Base-by-base conservation (phyloP, 2,329 filamentous ascomycete species). In the Ascochyta pisi region DNA sequence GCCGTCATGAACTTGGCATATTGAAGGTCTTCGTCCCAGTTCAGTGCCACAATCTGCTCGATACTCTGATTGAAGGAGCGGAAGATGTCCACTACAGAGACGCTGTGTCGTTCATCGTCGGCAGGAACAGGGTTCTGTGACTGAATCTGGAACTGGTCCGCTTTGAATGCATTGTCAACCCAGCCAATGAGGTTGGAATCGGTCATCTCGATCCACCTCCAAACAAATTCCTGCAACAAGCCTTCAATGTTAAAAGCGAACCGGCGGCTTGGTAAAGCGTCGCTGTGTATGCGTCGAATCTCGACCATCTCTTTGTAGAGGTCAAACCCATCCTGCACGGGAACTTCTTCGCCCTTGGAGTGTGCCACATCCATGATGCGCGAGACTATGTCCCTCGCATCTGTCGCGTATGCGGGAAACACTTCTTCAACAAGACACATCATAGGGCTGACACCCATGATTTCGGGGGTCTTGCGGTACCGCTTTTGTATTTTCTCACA, bases 1-100 rank as follows among this genome's bases (percentile, higher is more conserved):
- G 92, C 87, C 15, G 95, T 99, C 93, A 98, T 98, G 77, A 99
- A 99, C 60, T 93, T 92, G 35, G 95, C 94, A 72, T 96, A 91
- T 63, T 96, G 93, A 34, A 96, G 82, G 68, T 96, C 91, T 72
- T 98, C 92, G 62, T 92, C 89, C 95, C 95, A 99, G 58, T 93
- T 87, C 10, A 99, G 83, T 64, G 91, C 83, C 50, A 91, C 87
- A 50, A 99, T 86, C 67, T 96, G 91, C 61, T 97, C 90, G 33
- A 96, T 87, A 16, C 90, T 91, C 77, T 97, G 91, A 67, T 93
- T 96, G 81, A 98, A 97, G 1, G 96, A 88, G 66, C 90, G 88
- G 79, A 97, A 98, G 39, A 96, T 87, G 74, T 99, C 95, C 60
- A 97, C 90, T 7, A 96, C 86, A 15, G 94, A 98, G 56, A 94